phyloP scores from a whole-genome alignment of 2,329 filamentous ascomycete genomes.

The Rhytidhysteron rufulum region DNA sequence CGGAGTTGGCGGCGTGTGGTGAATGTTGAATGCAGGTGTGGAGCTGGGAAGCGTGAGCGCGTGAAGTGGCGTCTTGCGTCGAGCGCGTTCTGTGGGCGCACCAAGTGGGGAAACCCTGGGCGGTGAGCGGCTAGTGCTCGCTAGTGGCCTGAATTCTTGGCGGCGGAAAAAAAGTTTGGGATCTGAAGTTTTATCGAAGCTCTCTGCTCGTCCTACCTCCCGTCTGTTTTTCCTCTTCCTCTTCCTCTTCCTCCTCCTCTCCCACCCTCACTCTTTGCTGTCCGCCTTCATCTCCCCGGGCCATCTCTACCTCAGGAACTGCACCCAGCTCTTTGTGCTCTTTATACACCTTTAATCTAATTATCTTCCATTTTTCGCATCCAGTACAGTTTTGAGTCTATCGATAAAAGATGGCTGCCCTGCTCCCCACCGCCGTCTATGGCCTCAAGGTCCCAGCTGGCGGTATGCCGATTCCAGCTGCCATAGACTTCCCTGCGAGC shows the following conservation, averaged over 20 bases:
- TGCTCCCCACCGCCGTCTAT: conserved; percentile 72
- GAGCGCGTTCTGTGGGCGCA: background rate
- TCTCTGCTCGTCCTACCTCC: conserved; percentile 13
- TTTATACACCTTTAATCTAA: conserved; percentile 3
- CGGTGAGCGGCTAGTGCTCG: too few relatives aligned
- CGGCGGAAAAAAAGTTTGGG: conserved; percentile 1
- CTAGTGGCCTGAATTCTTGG: too few relatives aligned
- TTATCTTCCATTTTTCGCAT: conserved; percentile 3
- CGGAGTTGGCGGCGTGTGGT: conserved; percentile 4
- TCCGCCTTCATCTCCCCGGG: conserved; percentile 1
- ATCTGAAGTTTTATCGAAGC: conserved; percentile 16
- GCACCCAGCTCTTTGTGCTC: conserved; percentile 10
- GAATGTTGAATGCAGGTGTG: background rate
- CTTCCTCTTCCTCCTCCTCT: conserved; percentile 6
- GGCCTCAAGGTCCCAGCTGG: conserved; percentile 87
- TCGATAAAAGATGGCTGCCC: conserved; percentile 28
- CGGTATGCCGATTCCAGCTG: conserved; percentile 75
- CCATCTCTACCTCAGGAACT: conserved; percentile 10
- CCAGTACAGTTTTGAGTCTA: conserved; percentile 1
- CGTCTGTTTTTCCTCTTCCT: conserved; percentile 5
- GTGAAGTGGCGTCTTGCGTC: conserved; percentile 9
- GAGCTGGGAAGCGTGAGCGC: conserved; percentile 5
- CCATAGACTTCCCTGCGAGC: conserved; percentile 71
- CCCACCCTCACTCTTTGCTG: conserved; percentile 7
- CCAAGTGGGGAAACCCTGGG: too few relatives aligned